phyloP scores from a whole-genome alignment of 164 flowering plant species.

The Aristolochia fimbriata region DNA sequence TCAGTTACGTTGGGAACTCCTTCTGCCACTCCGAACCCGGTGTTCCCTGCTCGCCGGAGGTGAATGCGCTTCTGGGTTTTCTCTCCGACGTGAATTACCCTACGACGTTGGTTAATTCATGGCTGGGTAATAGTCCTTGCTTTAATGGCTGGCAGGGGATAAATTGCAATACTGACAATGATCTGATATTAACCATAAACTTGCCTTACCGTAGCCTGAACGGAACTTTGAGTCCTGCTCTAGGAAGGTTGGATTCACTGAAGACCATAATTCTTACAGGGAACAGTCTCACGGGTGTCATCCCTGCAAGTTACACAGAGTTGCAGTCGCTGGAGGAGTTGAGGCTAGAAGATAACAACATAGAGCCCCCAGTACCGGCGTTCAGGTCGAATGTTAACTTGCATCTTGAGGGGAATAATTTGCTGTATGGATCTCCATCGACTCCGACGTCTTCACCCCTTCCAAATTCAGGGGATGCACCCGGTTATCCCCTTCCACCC shows the following conservation, averaged over 20 bases:
- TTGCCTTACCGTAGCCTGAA: constrained; percentile 39
- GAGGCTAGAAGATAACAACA: constrained; percentile 45
- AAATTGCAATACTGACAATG: constrained; percentile 21
- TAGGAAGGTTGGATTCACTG: constrained; percentile 44
- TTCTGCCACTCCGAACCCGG: constrained; percentile 53
- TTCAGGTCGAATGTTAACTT: constrained; percentile 35
- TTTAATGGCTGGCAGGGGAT: constrained; percentile 45
- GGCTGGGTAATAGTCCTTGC: constrained; percentile 83
- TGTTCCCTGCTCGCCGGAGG: constrained; percentile 44
- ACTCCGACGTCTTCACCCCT: neutral
- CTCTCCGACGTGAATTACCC: constrained; percentile 51
- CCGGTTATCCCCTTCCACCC: neutral
- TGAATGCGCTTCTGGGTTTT: constrained; percentile 49
- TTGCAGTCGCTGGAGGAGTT: constrained; percentile 44
- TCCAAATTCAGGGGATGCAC: neutral
- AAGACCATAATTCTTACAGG: constrained; percentile 31
- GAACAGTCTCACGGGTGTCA: constrained; percentile 37
- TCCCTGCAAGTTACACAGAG: constrained; percentile 38
- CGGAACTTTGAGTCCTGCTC: constrained; percentile 64
- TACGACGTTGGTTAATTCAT: constrained; percentile 28
- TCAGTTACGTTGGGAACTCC: constrained; percentile 23
- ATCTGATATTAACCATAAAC: constrained; percentile 35
- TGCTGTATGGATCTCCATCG: constrained; percentile 14
- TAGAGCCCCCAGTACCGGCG: constrained; percentile 56
- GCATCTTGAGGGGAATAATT: constrained; percentile 35